Evolutionary conservation across 305 asterid species (phyloP).

Genomic region (Fraxinus ornus): DNA sequence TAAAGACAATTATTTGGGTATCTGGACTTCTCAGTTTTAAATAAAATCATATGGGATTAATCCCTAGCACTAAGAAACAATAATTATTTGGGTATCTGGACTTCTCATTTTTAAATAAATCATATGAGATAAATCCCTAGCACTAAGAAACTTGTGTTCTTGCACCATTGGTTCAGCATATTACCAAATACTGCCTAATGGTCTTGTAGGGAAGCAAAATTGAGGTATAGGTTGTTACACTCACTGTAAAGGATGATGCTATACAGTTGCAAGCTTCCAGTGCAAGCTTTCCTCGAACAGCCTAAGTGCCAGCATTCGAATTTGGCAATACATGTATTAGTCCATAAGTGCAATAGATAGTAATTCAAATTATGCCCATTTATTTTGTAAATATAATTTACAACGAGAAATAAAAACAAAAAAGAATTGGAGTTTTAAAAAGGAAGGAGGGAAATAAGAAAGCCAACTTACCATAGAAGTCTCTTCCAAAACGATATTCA

Average conservation of each 20-base stretch:
- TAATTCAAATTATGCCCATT: slow-evolving; percentile 1
- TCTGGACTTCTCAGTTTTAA: too few species aligned
- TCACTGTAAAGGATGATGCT: slow-evolving; percentile 66
- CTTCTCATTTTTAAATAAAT: neutral
- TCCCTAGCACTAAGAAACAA: too few species aligned
- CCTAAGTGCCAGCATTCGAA: slow-evolving; percentile 41
- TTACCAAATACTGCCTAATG: neutral
- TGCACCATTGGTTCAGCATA: neutral
- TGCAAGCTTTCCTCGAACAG: slow-evolving; percentile 62
- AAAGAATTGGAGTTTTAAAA: neutral
- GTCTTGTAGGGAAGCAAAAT: neutral
- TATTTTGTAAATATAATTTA: neutral
- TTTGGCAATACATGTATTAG: slow-evolving; percentile 9
- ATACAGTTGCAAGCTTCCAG: slow-evolving; percentile 75
- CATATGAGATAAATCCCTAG: neutral
- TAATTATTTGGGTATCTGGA: neutral
- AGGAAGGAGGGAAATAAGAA: slow-evolving; percentile 15
- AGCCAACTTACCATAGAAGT: slow-evolving; percentile 51
- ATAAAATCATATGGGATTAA: too few species aligned
- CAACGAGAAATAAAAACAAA: slow-evolving; percentile 7
- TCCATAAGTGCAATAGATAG: slow-evolving; percentile 3
- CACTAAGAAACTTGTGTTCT: neutral
- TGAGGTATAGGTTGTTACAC: slow-evolving; percentile 8
- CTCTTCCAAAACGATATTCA: slow-evolving; percentile 53
- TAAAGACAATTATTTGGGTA: neutral